Percentiles rank a stretch among this genome's conserved stretches.
Conservation (phyloP, 2,329 filamentous ascomycete species). For the Exophiala phaeomuriformis region DNA sequence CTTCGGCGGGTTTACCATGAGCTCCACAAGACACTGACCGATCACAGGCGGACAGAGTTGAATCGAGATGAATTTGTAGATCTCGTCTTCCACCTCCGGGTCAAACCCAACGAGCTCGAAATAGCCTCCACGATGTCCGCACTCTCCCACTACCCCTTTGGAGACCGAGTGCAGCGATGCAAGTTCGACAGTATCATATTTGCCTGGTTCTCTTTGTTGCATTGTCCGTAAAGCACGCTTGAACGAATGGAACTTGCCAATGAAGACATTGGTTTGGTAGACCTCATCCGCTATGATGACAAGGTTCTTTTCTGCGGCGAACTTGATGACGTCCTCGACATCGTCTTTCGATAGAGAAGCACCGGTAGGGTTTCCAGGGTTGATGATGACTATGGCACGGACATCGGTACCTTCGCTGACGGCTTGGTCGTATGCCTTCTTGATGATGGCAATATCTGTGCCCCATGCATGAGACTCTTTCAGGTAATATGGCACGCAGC, state of each 20-base stretch:
- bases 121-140: slow-evolving; percentile 93
- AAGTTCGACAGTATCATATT: slow-evolving; percentile 79
- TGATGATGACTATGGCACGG: slow-evolving; percentile 91
- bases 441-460: slow-evolving; percentile 75
- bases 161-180: slow-evolving; percentile 87
- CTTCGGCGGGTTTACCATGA: slow-evolving; percentile 94
- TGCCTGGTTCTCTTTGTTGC: slow-evolving; percentile 64
- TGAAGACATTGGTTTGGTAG: slow-evolving; percentile 98
- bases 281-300: slow-evolving; percentile 95
- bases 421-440: slow-evolving; percentile 64
- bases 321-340: slow-evolving; percentile 75
- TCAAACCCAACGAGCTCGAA: slow-evolving; percentile 94
- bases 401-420: slow-evolving; percentile 73
- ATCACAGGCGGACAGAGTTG: slow-evolving; percentile 92
- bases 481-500: slow-evolving; percentile 86
- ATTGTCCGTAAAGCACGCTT: slow-evolving; percentile 76
- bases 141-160: slow-evolving; percentile 99
- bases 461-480: slow-evolving; percentile 83
- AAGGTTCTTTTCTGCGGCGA: slow-evolving; percentile 75
- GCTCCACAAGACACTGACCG: slow-evolving; percentile 90
- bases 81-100: slow-evolving; percentile 74
- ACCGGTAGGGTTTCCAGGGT: slow-evolving; percentile 95
- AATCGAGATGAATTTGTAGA: slow-evolving; percentile 98
- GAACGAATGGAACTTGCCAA: slow-evolving; percentile 88
- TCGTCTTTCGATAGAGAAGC: slow-evolving; percentile 73